Conservation (phyloP, 164 flowering plant species). For the Houttuynia cordata region DNA sequence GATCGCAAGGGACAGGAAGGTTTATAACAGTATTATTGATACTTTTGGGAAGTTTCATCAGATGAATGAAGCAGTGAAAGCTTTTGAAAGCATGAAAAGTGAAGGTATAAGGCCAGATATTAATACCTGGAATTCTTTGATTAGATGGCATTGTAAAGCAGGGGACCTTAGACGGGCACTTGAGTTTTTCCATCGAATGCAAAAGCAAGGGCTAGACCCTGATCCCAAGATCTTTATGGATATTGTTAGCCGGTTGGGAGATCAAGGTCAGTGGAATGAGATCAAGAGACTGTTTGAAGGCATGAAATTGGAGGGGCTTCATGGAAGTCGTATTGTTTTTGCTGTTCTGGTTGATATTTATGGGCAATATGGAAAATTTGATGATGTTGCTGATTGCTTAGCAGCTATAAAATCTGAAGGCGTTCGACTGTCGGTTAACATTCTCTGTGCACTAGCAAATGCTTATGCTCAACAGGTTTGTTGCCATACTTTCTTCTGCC, state of each 20-base stretch:
- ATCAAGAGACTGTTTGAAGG: slow-evolving; percentile 47
- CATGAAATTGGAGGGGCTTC: slow-evolving; percentile 44
- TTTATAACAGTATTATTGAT: slow-evolving; percentile 68
- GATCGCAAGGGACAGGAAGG: slow-evolving; percentile 31
- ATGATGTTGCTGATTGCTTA: slow-evolving; percentile 50
- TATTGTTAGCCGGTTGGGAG: slow-evolving; percentile 58
- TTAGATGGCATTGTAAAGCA: slow-evolving; percentile 56
- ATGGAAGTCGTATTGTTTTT: slow-evolving; percentile 42
- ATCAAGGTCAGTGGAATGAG: slow-evolving; percentile 70
- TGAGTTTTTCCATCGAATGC: slow-evolving; percentile 60
- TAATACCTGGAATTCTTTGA: slow-evolving; percentile 70
- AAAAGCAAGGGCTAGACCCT: slow-evolving; percentile 67
- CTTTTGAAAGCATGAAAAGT: slow-evolving; percentile 48
- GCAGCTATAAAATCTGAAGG: slow-evolving; percentile 54
- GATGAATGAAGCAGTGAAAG: slow-evolving; percentile 50
- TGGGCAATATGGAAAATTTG: slow-evolving; percentile 70
- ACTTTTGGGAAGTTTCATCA: slow-evolving; percentile 72
- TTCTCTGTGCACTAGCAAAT: slow-evolving; percentile 62
- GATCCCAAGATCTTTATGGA: slow-evolving; percentile 70
- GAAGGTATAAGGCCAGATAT: slow-evolving; percentile 57
- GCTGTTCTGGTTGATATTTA: slow-evolving; percentile 71
- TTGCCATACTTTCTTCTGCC: not conserved
- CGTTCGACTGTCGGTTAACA: slow-evolving; percentile 33
- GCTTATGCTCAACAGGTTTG: slow-evolving; percentile 80
- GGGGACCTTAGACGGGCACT: slow-evolving; percentile 46